Base-by-base conservation (phyloP, 2,329 filamentous ascomycete species). In the Colletotrichum sp. region DNA sequence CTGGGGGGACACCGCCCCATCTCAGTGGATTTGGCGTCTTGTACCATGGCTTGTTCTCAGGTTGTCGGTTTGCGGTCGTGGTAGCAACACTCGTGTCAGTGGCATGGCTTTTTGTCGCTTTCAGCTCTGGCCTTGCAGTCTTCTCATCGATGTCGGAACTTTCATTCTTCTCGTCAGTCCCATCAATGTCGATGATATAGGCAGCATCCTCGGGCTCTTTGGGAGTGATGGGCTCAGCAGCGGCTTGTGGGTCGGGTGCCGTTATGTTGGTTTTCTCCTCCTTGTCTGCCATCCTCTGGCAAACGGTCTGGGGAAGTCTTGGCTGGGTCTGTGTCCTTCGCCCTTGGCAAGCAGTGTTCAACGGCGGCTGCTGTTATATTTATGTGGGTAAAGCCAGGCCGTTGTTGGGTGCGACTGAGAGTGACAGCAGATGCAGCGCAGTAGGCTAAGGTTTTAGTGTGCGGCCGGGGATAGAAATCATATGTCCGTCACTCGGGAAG, bases 21-120 rank as follows among this genome's bases (percentile, higher is more conserved):
- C 85, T 86, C 76, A 93, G 78, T 3, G 92, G 92, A 77, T 93
- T 93, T 36, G 87, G 77, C 55, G 86, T 90, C 79, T 90, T 90
- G 80, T 91, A 89, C 91, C 93, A 95, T 80, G 90, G 87, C 78
- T 87, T 90, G 79, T 88, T 81, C 18, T 82, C 72, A 73, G 75
- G 79, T 68, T 73, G 64, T 8, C 57, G 78, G 77, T 73, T 79
- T 79, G 77, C 79, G 18, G 84, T 84, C n/a, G 83, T 83, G 9
- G 87, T 88, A 36, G 86, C 76, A 8, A 84, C 85, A 77, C 89
- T 91, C 58, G 85, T 84, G 24, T 87, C 87, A 57, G 90, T 92
- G 34, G 87, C 89, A 79, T 87, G 83, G 76, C 88, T 92, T 76
- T 85, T 86, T 33, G 86, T 86, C 58, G 82, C 84, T 69, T 82